These are phyloP conservation scores for Lasiosphaeriaceae sp. DNA, from an alignment of 495 filamentous ascomycete species.

Conservation along the genomic window DNA sequence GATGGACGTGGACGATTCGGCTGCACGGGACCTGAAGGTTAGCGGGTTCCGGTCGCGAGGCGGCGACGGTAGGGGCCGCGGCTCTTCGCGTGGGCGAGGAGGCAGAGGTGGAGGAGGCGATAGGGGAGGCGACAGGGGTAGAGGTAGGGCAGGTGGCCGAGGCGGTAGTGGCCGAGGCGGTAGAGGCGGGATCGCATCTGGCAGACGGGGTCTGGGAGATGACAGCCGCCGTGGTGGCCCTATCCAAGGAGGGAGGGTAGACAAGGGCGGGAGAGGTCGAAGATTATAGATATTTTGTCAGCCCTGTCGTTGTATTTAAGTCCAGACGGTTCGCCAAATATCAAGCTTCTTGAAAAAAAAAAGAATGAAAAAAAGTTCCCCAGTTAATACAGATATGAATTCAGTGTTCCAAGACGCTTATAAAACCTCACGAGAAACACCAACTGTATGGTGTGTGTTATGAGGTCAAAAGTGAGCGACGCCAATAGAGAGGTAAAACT, in stretches of 20 bases:
- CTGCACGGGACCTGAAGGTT: conserved; percentile 42
- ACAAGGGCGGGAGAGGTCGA: conserved; percentile 3
- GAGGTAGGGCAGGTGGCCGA: conserved; percentile 11
- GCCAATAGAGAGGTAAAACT: too few relatives aligned
- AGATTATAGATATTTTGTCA: background rate
- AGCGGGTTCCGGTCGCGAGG: conserved; percentile 5
- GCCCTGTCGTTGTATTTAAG: too few relatives aligned
- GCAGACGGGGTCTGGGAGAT: conserved; percentile 17
- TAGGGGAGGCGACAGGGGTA: conserved; percentile 14
- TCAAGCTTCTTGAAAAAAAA: too few relatives aligned
- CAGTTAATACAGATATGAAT: too few relatives aligned
- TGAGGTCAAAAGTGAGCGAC: too few relatives aligned
- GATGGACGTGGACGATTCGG: conserved; percentile 42
- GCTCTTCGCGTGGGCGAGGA: conserved; percentile 17
- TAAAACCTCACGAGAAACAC: too few relatives aligned
- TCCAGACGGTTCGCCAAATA: too few relatives aligned
- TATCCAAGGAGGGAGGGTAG: conserved; percentile 9
- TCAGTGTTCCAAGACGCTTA: too few relatives aligned
- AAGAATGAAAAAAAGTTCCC: too few relatives aligned
- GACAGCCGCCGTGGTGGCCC: conserved; percentile 9
- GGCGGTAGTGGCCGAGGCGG: conserved; percentile 15
- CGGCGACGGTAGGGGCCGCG: conserved; percentile 27
- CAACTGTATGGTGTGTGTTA: too few relatives aligned
- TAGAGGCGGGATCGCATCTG: conserved; percentile 10
- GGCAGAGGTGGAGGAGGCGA: conserved; percentile 29